phyloP scores from a whole-genome alignment of 495 filamentous ascomycete species.

The Terfezia claveryi region DNA sequence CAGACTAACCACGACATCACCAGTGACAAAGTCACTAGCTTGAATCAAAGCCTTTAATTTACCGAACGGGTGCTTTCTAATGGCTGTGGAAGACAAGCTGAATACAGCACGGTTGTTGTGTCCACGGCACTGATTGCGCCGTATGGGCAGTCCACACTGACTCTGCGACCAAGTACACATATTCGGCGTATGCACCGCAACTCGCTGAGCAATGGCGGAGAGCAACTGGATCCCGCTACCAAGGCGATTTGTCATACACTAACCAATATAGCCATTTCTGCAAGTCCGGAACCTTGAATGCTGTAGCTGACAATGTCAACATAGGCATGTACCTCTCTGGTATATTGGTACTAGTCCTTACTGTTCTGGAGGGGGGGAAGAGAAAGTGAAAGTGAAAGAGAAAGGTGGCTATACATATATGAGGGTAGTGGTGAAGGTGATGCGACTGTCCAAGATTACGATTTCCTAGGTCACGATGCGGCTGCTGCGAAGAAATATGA shows the following conservation, averaged over 20 bases:
- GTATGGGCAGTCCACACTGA: constrained; percentile 5
- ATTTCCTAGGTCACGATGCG: too few relatives aligned
- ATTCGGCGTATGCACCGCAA: constrained; percentile 95
- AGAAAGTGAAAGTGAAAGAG: too few relatives aligned
- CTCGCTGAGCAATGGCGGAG: constrained; percentile 75
- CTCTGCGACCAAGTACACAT: constrained; percentile 52
- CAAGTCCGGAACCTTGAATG: constrained; percentile 1
- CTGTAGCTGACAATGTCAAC: background rate
- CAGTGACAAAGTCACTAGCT: background rate
- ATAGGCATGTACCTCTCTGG: constrained; percentile 15
- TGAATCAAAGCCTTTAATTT: background rate
- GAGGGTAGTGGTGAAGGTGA: too few relatives aligned
- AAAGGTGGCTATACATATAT: too few relatives aligned
- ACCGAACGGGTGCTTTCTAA: background rate
- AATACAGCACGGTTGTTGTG: constrained; percentile 25
- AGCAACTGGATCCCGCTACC: constrained; percentile 42
- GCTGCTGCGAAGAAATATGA: too few relatives aligned
- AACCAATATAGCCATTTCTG: too few relatives aligned
- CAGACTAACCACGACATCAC: too few relatives aligned
- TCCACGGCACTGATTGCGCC: constrained; percentile 30
- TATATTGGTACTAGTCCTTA: too few relatives aligned
- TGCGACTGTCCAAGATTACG: too few relatives aligned
- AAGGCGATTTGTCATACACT: constrained; percentile 7
- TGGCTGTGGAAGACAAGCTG: constrained; percentile 5
- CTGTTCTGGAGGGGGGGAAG: too few relatives aligned